These are phyloP conservation scores for Conticribra guillardii DNA, from an alignment of 108 stramenopile genomes.

Conservation along the genomic window DNA sequence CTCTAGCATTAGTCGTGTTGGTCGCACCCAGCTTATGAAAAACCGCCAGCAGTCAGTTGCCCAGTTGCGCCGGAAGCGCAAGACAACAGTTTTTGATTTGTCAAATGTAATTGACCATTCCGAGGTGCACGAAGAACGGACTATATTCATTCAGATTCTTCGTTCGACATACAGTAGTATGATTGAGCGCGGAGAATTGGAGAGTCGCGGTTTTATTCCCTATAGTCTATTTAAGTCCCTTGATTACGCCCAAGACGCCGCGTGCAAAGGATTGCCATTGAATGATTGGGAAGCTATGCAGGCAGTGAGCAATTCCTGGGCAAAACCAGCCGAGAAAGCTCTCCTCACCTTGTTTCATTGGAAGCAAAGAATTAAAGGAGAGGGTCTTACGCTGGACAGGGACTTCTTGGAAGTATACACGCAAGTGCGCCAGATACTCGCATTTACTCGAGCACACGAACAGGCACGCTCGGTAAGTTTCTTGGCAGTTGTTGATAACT, in stretches of 20 bases:
- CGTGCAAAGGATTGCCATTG: conserved; percentile 45
- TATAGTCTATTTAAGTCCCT: conserved; percentile 52
- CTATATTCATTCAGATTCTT: conserved; percentile 39
- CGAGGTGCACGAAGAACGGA: conserved; percentile 11
- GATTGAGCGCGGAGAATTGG: conserved; percentile 60
- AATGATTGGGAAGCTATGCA: conserved; percentile 52
- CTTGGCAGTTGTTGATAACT: too few relatives aligned
- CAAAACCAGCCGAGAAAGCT: background rate
- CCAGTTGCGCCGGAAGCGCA: too few relatives aligned
- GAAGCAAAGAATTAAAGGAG: background rate
- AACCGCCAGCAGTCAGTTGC: too few relatives aligned
- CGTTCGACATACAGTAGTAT: conserved; percentile 51
- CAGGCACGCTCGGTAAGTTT: too few relatives aligned
- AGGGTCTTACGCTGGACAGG: background rate
- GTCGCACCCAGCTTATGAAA: background rate
- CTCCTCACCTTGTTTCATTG: background rate
- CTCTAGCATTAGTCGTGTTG: too few relatives aligned
- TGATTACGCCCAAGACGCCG: conserved; percentile 54
- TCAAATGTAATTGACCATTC: too few relatives aligned
- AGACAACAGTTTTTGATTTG: too few relatives aligned
- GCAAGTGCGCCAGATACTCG: conserved; percentile 3
- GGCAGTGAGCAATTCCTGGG: background rate
- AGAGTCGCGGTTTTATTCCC: conserved; percentile 44
- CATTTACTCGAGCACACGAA: conserved; percentile 18
- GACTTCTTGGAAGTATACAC: background rate